Evolutionary conservation across 2,329 filamentous ascomycete genomes (phyloP).

Genomic region (Pseudocercospora fuligena): DNA sequence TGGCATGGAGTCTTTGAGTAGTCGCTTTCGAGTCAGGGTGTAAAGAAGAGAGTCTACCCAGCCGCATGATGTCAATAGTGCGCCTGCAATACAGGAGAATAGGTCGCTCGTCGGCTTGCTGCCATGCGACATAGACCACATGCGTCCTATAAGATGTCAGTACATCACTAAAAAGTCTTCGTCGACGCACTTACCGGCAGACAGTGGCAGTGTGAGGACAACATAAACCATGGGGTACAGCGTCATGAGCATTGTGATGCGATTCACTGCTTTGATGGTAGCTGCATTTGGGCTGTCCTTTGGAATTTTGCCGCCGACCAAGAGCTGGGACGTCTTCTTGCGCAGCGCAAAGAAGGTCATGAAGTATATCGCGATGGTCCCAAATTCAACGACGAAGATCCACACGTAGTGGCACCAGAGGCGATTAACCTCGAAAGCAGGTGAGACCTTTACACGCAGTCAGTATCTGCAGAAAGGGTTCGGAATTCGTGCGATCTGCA

Average conservation of each 20-base stretch:
- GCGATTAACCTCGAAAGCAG: conserved; percentile 56
- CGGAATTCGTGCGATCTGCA: neutral
- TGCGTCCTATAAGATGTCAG: conserved; percentile 53
- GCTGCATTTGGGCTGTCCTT: conserved; percentile 28
- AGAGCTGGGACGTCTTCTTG: conserved; percentile 32
- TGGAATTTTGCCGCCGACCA: conserved; percentile 20
- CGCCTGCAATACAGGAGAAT: conserved; percentile 57
- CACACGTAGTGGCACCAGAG: conserved; percentile 64
- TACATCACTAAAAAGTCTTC: neutral
- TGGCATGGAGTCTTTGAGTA: conserved; percentile 52
- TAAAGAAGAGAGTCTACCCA: conserved; percentile 64
- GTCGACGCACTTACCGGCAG: conserved; percentile 44
- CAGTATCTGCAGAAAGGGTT: neutral
- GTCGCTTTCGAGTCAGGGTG: conserved; percentile 60
- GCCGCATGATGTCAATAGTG: conserved; percentile 63
- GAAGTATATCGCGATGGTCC: conserved; percentile 57
- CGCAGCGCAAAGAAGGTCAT: conserved; percentile 40
- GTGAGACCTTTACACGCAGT: conserved; percentile 47
- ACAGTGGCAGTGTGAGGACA: conserved; percentile 69
- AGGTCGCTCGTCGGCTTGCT: conserved; percentile 40
- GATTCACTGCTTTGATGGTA: conserved; percentile 39
- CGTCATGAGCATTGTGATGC: conserved; percentile 63
- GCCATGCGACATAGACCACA: conserved; percentile 64
- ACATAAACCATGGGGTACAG: conserved; percentile 73
- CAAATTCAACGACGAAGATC: conserved; percentile 63